Base-by-base conservation (phyloP, 2,329 filamentous ascomycete species). In the Cladosporium sphaerospermum region DNA sequence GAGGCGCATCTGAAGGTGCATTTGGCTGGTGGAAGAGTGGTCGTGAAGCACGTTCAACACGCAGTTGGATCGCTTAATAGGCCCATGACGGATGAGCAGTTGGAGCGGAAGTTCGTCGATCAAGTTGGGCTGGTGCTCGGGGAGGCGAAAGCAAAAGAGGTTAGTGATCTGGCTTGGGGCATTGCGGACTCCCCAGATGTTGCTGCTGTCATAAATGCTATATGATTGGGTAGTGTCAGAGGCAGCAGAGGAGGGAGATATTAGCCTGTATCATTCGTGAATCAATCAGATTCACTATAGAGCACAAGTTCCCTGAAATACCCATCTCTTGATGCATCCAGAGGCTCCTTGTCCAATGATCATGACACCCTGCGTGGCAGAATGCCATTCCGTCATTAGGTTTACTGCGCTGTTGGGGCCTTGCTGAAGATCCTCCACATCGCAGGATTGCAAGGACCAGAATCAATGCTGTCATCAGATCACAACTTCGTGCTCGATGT, bases 21-120 rank as follows among this genome's bases (percentile, higher is more conserved):
- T 3, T 69, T 76, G 33, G 58, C 62, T 1, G 67, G 72, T 54
- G 71, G 69, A 0, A 67, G 51, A 16, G 64, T 61, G 8, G 49
- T 77, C 14, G 67, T 72, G 44, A 76, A 73, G 57, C 72, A 78
- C 60, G 64, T 80, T 36, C 62, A 71, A 51, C 74, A 79, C 67
- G 76, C 76, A 3, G 67, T 79, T 39, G 77, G 77, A 2, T 79
- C 75, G 56, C 57, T 78, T 34, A 68, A 76, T 53, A 70, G 72
- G 13, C 76, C 76, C 0, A 69, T 80, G 70, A 74, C 67, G 3
- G 70, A 75, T 52, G 62, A 63, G 1, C 70, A 76, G 54, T 58
- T 80, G 33, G 66, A 69, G 53, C 69, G 67, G 45, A 81, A 80
- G 61, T 80, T 80, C 48, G 54, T 75, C 18, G 75, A 77, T 56